phyloP scores from a whole-genome alignment of 169 alveolate species.

The Plasmodium ovale region DNA sequence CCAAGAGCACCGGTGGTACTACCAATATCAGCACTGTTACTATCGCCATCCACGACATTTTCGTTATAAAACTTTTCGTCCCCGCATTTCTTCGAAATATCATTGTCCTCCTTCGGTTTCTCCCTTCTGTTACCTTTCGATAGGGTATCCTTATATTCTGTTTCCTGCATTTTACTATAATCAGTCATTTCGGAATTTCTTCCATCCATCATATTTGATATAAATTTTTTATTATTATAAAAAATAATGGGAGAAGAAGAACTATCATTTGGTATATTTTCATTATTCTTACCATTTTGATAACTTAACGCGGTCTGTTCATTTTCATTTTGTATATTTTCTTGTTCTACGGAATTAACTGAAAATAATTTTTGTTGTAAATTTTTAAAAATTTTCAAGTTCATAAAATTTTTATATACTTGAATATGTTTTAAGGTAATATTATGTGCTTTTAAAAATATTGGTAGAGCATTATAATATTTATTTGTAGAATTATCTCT shows the following conservation, averaged over 20 bases:
- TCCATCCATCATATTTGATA: conserved; percentile 39
- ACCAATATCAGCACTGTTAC: neutral
- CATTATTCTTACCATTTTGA: conserved; percentile 18
- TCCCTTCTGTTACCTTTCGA: conserved; percentile 8
- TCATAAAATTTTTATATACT: conserved; percentile 75
- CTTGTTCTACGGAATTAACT: conserved; percentile 17
- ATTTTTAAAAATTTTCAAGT: conserved; percentile 41
- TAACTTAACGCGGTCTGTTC: neutral
- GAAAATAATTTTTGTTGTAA: conserved; percentile 62
- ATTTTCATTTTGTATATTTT: conserved; percentile 20
- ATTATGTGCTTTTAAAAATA: conserved; percentile 68
- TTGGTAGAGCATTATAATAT: conserved; percentile 71
- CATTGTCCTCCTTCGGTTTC: conserved; percentile 27
- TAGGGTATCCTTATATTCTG: conserved; percentile 26
- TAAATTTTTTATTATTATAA: conserved; percentile 26
- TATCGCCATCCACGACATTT: conserved; percentile 16
- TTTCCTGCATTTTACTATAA: conserved; percentile 13
- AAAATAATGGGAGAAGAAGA: neutral
- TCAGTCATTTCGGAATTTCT: conserved; percentile 13
- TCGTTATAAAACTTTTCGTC: conserved; percentile 47
- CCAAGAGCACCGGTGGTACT: neutral
- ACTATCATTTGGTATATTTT: conserved; percentile 7
- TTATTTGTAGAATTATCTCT: conserved; percentile 49
- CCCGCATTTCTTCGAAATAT: conserved; percentile 7
- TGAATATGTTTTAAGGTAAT: conserved; percentile 72